A percentile compares a stretch with the other conserved stretches of the same genome.
Conservation (phyloP, 306 rosid species). For the Hippophae gyantsensis region DNA sequence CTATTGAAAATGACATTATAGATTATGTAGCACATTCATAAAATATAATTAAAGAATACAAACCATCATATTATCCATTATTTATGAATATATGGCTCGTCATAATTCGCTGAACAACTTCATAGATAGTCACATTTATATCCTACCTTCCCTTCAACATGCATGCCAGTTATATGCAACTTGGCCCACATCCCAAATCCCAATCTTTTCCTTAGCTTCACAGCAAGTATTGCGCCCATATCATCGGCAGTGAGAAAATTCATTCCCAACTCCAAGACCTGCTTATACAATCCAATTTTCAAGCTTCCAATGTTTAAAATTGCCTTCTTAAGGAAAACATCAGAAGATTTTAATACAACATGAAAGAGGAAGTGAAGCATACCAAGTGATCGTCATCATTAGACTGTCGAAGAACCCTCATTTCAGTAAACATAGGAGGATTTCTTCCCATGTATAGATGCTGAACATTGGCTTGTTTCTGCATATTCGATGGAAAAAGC, state of each 20-base stretch:
- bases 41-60: too few species aligned
- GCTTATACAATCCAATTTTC: constrained; percentile 17
- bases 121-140: background rate
- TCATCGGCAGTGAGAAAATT: constrained; percentile 97
- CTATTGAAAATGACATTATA: too few species aligned
- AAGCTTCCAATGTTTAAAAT: constrained; percentile 19
- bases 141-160: constrained; percentile 92
- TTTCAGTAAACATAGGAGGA: constrained; percentile 81
- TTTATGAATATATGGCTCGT: background rate
- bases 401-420: constrained; percentile 71
- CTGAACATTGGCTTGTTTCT: constrained; percentile 70
- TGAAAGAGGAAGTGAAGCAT: constrained; percentile 20
- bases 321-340: background rate
- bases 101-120: too few species aligned
- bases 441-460: constrained; percentile 91
- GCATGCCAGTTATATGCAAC: constrained; percentile 93
- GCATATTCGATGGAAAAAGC: constrained; percentile 22
- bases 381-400: constrained; percentile 84
- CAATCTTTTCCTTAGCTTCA: constrained; percentile 79
- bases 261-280: constrained; percentile 96
- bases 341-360: constrained; percentile 7
- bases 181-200: constrained; percentile 92
- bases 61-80: too few species aligned
- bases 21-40: too few species aligned
- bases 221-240: constrained; percentile 91